phyloP scores from a whole-genome alignment of 176 grass and related monocot species.

The Olyra latifolia region DNA sequence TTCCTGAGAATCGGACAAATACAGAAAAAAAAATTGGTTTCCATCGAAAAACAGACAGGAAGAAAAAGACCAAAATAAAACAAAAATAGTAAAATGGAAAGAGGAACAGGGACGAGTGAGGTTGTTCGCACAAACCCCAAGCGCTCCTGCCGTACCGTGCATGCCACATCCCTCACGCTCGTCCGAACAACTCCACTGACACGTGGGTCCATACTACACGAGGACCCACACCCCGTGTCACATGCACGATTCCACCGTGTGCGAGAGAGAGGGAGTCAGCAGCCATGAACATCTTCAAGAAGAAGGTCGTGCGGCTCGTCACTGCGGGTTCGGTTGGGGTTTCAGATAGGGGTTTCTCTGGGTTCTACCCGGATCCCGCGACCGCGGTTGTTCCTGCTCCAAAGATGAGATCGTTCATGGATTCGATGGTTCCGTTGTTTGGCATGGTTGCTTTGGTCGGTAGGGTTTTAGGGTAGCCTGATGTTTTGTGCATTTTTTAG shows the following conservation, averaged over 20 bases:
- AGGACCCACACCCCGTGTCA: neutral
- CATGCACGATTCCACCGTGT: neutral
- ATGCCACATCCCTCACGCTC: no score
- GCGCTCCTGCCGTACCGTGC: neutral
- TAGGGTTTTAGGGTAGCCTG: slow-evolving; percentile 25
- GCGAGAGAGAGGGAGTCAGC: neutral
- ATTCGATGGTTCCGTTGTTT: slow-evolving; percentile 2
- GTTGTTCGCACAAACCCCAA: neutral
- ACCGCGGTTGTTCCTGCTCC: neutral
- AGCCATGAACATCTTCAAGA: slow-evolving; percentile 98
- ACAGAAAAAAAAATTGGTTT: neutral
- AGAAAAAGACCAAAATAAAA: no score
- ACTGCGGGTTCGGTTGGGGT: neutral
- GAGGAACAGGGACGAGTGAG: neutral
- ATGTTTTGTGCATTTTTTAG: neutral
- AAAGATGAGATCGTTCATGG: slow-evolving; percentile 17
- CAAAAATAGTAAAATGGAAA: neutral
- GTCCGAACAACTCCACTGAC: fast-evolving
- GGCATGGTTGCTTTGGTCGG: neutral
- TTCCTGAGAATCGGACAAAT: neutral
- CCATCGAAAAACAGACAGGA: neutral
- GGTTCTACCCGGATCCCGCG: neutral
- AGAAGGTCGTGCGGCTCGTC: slow-evolving; percentile 58
- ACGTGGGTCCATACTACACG: fast-evolving
- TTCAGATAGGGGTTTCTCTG: neutral